Base-by-base conservation (phyloP, 2,329 filamentous ascomycete species). In the Huntiella savannae region DNA sequence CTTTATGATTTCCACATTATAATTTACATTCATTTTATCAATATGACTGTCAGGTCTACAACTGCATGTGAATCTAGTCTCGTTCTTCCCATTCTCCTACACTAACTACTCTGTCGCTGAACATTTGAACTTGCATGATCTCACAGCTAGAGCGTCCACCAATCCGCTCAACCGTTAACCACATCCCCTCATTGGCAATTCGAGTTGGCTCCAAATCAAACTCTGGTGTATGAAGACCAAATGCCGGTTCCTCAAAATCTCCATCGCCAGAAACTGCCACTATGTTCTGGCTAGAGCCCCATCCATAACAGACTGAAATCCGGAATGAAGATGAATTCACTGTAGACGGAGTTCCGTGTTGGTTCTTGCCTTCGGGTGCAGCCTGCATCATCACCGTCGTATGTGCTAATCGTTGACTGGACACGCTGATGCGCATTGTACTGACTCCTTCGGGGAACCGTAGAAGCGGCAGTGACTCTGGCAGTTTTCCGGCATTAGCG, bases 81-180 rank as follows among this genome's bases (percentile, higher is more conserved):
- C 40, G 22, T 13, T 43, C 52, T 51, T 69, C 63, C 69, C 69
- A 73, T 1, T 52, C 49, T 1, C 64, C 62, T 6, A 65, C 55
- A 8, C 63, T 55, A 5, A 72, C 58, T 0, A 62, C 61, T 6
- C 64, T 64, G 47, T 70, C 70, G 47, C 67, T 71, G 13, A 70
- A 59, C 5, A 74, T 54, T 52, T 70, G 75, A 2, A 72, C 63
- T 37, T 65, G 61, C 5, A 82, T 70, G 48, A 64, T 60, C 17
- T 63, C 59, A 2, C 56, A 52, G 3, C 54, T 54, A 17, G 57
- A 55, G 17, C 57, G 66, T 8, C 70, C 71, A n/a, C 77, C 81
- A 55, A 88, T 71, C 52, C 81, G 71, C 61, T 95, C 86, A 37
- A 95, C 65, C 4, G 94, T 79, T 45, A 95, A 65, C 80, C 82